Evolutionary conservation across 2,329 filamentous ascomycete genomes (phyloP), one percentile per base, ranked within the genome.

Genomic region (Paraphoma sp.): DNA sequence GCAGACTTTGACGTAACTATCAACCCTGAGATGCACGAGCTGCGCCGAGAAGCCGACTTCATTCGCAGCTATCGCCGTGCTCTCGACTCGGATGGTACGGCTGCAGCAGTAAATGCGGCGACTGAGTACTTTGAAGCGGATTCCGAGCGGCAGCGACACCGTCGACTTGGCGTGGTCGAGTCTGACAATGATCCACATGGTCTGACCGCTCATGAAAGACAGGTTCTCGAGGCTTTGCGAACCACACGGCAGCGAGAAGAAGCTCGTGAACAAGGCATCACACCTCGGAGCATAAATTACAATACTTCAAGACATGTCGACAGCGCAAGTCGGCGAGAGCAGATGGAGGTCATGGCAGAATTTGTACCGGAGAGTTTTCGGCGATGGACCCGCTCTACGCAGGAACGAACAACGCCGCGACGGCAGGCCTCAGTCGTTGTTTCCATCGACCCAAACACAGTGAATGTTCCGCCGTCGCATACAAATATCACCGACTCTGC

Each of bases 1-100:
- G 81, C 84, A 7, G 86, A 89, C 53, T 81, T 73, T 44, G 71
- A 76, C 33, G 28, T 71, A 44, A 69, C 63, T n/a, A 48, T 76
- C 28, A 64, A 56, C 30, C 64, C 69, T 47, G 60, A 75, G 53
- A 77, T 85, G 38, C 75, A 84, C 48, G 82, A 85, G 52, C 78
- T 73, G 76, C 78, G 71, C 73, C 81, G 66, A 72, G 82, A 77
- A 73, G 75, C 68, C 63, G 80, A 77, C 45, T 77, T 77, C 60
- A 78, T 78, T 52, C 76, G 74, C 61, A 76, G 74, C 60, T 82
- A 82, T 57, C 73, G 76, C 36, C 70, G 76, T 17, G 72, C 74
- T 7, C 54, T 76, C 17, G 70, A 76, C 44, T 69, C 75, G 1
- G 76, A 79, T 54, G 76, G 75, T 43, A 72, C 64, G 12, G 62